These are phyloP conservation scores for Globisporangium canariense DNA, from an alignment of 352 stramenopile species.

Conservation along the genomic window DNA sequence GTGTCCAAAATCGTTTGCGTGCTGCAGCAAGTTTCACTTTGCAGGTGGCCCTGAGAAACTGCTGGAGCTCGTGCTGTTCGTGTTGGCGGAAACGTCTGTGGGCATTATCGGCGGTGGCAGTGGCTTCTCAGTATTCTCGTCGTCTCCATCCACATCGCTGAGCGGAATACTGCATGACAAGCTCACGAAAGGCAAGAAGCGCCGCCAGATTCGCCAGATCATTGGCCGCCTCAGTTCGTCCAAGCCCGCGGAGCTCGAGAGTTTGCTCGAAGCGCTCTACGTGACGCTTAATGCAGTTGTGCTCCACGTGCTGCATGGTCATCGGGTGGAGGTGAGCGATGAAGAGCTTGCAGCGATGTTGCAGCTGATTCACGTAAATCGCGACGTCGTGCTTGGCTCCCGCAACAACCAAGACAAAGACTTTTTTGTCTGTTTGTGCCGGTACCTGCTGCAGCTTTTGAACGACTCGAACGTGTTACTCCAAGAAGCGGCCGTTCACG, in stretches of 20 bases:
- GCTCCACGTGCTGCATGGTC: conserved; percentile 58
- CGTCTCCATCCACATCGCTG: conserved; percentile 30
- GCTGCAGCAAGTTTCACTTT: conserved; percentile 55
- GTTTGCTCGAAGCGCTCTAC: conserved; percentile 47
- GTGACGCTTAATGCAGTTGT: conserved; percentile 50
- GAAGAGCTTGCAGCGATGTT: conserved; percentile 49
- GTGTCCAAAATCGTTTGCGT: conserved; percentile 44
- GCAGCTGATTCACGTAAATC: conserved; percentile 52
- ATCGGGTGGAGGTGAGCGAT: conserved; percentile 46
- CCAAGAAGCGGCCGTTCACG: conserved; percentile 44
- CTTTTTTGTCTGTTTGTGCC: conserved; percentile 63
- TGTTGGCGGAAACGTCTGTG: conserved; percentile 46
- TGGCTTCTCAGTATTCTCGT: conserved; percentile 16
- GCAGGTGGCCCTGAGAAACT: conserved; percentile 42
- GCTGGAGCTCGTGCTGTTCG: conserved; percentile 58
- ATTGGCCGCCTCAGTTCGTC: conserved; percentile 47
- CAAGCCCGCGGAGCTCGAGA: conserved; percentile 52
- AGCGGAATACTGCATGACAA: conserved; percentile 52
- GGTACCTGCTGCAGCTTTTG: conserved; percentile 59
- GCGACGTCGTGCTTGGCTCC: conserved; percentile 51
- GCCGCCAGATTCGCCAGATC: conserved; percentile 40
- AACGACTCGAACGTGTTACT: conserved; percentile 29
- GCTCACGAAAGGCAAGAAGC: conserved; percentile 50
- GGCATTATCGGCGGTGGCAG: conserved; percentile 23
- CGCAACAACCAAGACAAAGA: conserved; percentile 53